Base-by-base conservation (phyloP, 2,329 filamentous ascomycete species). In the Colletotrichum nymphaeae region DNA sequence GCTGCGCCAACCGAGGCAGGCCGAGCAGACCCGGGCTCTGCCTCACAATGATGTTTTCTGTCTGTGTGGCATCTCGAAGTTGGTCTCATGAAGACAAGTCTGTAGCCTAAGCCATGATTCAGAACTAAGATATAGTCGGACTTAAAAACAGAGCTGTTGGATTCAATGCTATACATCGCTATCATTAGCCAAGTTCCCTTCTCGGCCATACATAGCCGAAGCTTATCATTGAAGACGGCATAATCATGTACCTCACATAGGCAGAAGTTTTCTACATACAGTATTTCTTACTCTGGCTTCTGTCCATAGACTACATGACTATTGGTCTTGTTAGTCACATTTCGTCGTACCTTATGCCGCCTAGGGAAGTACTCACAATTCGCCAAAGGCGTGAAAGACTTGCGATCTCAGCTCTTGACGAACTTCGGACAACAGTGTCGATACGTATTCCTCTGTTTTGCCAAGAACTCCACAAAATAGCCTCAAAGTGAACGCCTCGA, bases 401-500 rank as follows among this genome's bases (percentile, higher is more conserved):
- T 65, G 75, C 70, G 79, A 77, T 64, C 74, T 78, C 62, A 82
- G 62, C 71, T 80, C 80, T 32, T 77, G 78, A 16, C 77, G 76
- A 1, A 80, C 80, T 1, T 75, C 69, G 5, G 77, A 78, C 24
- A 80, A 76, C 56, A 81, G 73, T 1, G 78, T 76, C n/a, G 78
- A 56, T 19, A 77, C 78, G 60, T 82, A 78, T 16, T 77, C 66
- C 60, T 73, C 66, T 0, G 58, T 68, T 79, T 80, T 81, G 2
- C 78, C 78, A 30, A 79, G 74, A 2, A 79, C 76, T 12, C 77
- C 77, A 5, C 80, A 81, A 64, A 81, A 80, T 14, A 80, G 66
- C 77, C 52, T 79, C 78, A 12, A 78, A 28, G 81, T 76, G 53
- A 79, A 76, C 2, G 58, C 78, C 26, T 79, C 77, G 12, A 77